Evolutionary conservation across 2,329 filamentous ascomycete species (phyloP).

Genomic region (Parastagonospora nodorum): DNA sequence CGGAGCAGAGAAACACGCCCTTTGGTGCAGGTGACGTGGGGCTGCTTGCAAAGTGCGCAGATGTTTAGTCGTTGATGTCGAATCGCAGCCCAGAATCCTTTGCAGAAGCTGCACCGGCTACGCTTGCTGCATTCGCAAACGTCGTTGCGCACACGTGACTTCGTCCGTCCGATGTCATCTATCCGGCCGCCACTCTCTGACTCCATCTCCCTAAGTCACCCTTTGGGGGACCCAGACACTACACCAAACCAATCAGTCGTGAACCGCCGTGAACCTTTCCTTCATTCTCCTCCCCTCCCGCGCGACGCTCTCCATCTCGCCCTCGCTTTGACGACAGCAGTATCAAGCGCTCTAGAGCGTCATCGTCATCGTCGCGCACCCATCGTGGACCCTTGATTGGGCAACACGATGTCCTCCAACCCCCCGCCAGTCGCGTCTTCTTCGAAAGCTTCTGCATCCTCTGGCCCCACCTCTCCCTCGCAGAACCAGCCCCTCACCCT

Average conservation of each 20-base stretch:
- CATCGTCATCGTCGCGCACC: conserved; percentile 27
- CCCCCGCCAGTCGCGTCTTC: conserved; percentile 47
- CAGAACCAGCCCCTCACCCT: conserved; percentile 51
- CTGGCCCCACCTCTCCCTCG: conserved; percentile 49
- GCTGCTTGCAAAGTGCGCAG: too few species aligned
- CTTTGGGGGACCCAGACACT: conserved; percentile 17
- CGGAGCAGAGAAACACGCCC: too few species aligned
- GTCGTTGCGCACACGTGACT: background rate
- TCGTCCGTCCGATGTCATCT: background rate
- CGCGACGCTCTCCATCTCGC: conserved; percentile 2
- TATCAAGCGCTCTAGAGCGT: conserved; percentile 9
- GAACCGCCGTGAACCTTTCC: background rate
- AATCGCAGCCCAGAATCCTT: background rate
- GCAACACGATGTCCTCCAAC: conserved; percentile 52
- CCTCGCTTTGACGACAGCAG: background rate
- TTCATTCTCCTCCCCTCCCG: background rate
- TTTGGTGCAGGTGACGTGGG: too few species aligned
- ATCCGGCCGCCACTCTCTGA: conserved; percentile 4
- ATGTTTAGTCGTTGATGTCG: too few species aligned
- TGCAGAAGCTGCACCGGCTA: background rate
- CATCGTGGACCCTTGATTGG: conserved; percentile 31
- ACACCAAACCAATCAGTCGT: background rate
- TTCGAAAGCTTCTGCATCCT: conserved; percentile 47
- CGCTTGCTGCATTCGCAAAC: background rate
- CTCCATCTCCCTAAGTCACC: conserved; percentile 12